Conservation (phyloP, 2,329 filamentous ascomycete genomes). For the Thielaviopsis ethacetica region DNA sequence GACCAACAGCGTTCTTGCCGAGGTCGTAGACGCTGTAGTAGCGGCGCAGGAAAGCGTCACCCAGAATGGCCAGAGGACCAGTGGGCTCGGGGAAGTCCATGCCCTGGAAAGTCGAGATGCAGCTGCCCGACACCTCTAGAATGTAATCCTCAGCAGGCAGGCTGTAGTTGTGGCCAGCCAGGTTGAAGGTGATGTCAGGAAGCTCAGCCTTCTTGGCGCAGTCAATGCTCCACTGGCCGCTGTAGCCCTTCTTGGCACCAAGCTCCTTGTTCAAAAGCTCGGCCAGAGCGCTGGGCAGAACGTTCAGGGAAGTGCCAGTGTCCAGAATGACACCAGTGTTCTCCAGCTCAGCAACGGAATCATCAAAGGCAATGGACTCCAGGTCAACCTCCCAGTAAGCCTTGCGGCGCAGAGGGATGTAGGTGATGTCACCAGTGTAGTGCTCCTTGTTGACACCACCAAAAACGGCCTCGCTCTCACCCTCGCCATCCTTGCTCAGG, state of each 20-base stretch:
- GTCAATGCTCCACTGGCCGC: slow-evolving; percentile 90
- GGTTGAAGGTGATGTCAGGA: slow-evolving; percentile 80
- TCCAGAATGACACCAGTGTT: slow-evolving; percentile 93
- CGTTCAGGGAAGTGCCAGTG: slow-evolving; percentile 95
- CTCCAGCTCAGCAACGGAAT: slow-evolving; percentile 74
- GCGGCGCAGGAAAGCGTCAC: slow-evolving; percentile 68
- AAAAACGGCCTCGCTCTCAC: slow-evolving; percentile 75
- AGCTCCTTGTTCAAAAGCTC: slow-evolving; percentile 97
- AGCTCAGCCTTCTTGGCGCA: slow-evolving; percentile 69
- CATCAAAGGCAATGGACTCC: slow-evolving; percentile 76
- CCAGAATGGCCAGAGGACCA: slow-evolving; percentile 85
- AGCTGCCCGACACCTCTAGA: slow-evolving; percentile 84
- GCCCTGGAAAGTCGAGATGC: slow-evolving; percentile 94
- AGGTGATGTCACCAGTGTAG: slow-evolving; percentile 71
- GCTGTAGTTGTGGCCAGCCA: slow-evolving; percentile 84
- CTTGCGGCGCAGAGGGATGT: slow-evolving; percentile 91
- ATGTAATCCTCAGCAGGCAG: slow-evolving; percentile 87
- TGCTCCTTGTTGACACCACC: slow-evolving; percentile 74
- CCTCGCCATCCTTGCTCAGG: slow-evolving; percentile 51
- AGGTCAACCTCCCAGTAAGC: slow-evolving; percentile 99
- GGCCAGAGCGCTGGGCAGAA: slow-evolving; percentile 76
- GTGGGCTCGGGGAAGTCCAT: slow-evolving; percentile 83
- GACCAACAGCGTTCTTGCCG: slow-evolving; percentile 71
- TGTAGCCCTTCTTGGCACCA: slow-evolving; percentile 93
- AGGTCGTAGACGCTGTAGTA: slow-evolving; percentile 97